Evolutionary conservation across 805 yeast species (phyloP).

Genomic region (Jamesozyma spencerorum): DNA sequence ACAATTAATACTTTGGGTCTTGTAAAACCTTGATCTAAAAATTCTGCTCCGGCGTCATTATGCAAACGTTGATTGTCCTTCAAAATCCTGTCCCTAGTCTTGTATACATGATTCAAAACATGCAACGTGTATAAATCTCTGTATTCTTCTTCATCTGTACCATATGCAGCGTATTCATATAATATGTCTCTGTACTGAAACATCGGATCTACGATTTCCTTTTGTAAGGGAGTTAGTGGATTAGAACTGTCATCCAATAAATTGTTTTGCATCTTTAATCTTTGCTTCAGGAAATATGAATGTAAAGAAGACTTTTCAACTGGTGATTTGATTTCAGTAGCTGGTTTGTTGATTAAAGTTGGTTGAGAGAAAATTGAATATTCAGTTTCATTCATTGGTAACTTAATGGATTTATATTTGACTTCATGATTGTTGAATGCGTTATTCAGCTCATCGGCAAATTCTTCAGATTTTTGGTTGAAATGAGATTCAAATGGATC

Average conservation of each 20-base stretch:
- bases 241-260: slow-evolving; percentile 15
- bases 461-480: slow-evolving; percentile 35
- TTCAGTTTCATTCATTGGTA: slow-evolving; percentile 15
- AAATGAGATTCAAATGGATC: slow-evolving; percentile 81
- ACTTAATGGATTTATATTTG: slow-evolving; percentile 18
- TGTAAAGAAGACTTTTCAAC: slow-evolving; percentile 17
- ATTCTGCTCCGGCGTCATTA: slow-evolving; percentile 45
- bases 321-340: slow-evolving; percentile 14
- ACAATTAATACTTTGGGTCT: slow-evolving; percentile 80
- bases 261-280: slow-evolving; percentile 27
- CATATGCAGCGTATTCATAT: slow-evolving; percentile 44
- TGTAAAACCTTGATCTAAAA: slow-evolving; percentile 90
- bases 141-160: slow-evolving; percentile 41
- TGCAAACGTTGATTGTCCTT: slow-evolving; percentile 59
- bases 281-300: slow-evolving; percentile 40
- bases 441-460: slow-evolving; percentile 32
- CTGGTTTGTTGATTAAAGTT: slow-evolving; percentile 11
- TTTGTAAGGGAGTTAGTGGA: slow-evolving; percentile 38
- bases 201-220: slow-evolving; percentile 50
- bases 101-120: slow-evolving; percentile 69
- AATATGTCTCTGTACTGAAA: slow-evolving; percentile 65
- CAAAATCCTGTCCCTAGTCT: slow-evolving; percentile 77
- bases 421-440: slow-evolving; percentile 27
- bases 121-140: slow-evolving; percentile 62
- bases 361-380: slow-evolving; percentile 22